Evolutionary conservation across 2,329 filamentous ascomycete species (phyloP), one percentile per base, ranked within the genome.

Genomic region (Nigrospora oryzae): DNA sequence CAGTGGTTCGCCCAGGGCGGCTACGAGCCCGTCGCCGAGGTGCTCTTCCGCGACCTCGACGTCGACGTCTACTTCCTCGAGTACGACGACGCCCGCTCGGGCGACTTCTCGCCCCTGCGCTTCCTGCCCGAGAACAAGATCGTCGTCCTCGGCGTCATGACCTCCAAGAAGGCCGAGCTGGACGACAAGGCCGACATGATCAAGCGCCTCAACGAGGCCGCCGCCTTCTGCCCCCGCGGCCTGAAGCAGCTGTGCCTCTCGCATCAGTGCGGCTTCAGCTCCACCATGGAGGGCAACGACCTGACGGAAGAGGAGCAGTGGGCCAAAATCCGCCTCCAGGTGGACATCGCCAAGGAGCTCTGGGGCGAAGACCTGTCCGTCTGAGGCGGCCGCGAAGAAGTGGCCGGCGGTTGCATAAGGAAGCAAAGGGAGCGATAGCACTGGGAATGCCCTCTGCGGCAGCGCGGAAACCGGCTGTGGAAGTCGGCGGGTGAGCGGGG

Each of bases 61-160:
- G 74, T 77, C 43, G 74, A 79, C 51, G 74, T 71, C 13, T 79
- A 78, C 60, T 79, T 78, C 62, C 69, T 79, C 53, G 75, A 79
- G 59, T 79, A 75, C 57, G 75, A 79, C 56, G 74, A 77, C 49
- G 74, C 73, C 31, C 66, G 75, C 2, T 71, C 67, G 0, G 75
- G 75, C 13, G 75, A 77, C 57, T 79, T 79, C 60, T 64, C 62
- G 33, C 75, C 75, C 1, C 64, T 79, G 46, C 61, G 74, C n/a
- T 68, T 71, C 56, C 61, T 79, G 40, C 74, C 75, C 4, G 66
- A 66, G 44, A 53, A 71, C 61, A 79, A 79, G 63, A 64, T 71
- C 32, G 74, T 79, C 13, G 73, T 79, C 11, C 61, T 79, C 31
- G 74, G 74, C 31, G 65, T 77, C 38, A 74, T 77, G 73, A 69